Base-by-base conservation (phyloP, 768 basidiomycete genomes). In the Rhizopogon rudus region DNA sequence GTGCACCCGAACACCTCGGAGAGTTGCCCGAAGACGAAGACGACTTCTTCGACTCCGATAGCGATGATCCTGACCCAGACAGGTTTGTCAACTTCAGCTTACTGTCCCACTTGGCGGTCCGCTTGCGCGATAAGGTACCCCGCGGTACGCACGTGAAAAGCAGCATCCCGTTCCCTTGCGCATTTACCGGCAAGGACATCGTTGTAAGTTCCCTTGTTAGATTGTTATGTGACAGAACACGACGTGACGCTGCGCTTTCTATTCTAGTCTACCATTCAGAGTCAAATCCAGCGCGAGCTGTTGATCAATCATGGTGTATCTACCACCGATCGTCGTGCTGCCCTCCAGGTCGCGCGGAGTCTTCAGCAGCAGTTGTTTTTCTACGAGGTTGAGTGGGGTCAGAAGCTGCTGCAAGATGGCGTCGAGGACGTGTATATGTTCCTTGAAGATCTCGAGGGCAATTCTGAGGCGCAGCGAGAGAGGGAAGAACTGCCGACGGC, bases 381-480 rank as follows among this genome's bases (percentile, higher is more conserved):
- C 70, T 92, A 93, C 65, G 96, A 98, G 67, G 94, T 98, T 6
- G 94, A 98, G 66, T 96, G 94, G 91, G 92, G 89, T 31, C 84
- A 86, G 49, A 83, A 86, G 17, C 77, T 86, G 1, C 72, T 97
- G 53, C 83, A 88, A 54, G 93, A 95, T 64, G 86, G 89, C 3
- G 89, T 95, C 4, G 93, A 95, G 63, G 92, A 95, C 58, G 93
- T 97, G 6, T 97, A 91, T 72, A 90, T 88, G 78, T 96, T 97
- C 70, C 75, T 91, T 64, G 92, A 92, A 55, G 93, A 95, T 59
- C 77, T 81, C 40, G 85, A 86, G 53, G 86, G 85, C 25, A 71
- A 71, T 22, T 82, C 82, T 1, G 86, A 87, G 58, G 72, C 76
- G 1, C 75, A 79, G 14, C 77, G 76, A 40, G 87, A 87, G 65